Conservation (phyloP, 139 green algal genomes). For the Dunaliella sp. region DNA sequence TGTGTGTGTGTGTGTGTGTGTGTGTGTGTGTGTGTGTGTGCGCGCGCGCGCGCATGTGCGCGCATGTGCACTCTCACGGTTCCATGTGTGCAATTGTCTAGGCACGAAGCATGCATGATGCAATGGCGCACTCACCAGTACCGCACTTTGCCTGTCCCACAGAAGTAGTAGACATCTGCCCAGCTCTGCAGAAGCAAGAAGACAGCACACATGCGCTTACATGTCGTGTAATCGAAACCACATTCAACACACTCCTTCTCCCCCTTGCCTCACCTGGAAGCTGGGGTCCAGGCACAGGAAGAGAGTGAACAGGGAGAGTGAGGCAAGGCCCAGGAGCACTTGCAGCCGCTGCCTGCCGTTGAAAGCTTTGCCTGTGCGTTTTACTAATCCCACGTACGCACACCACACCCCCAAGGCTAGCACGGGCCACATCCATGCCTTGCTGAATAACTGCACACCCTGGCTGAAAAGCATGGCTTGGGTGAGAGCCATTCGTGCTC, state of each 20-base stretch:
- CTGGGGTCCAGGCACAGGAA: not conserved
- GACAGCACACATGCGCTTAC: not conserved
- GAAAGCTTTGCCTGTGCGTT: not conserved
- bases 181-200: conserved; percentile 25
- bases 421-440: not conserved
- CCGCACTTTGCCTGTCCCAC: conserved; percentile 47
- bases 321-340: not conserved
- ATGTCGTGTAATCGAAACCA: not conserved
- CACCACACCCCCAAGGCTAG: not conserved
- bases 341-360: not conserved
- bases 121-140: conserved; percentile 68
- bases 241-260: not conserved
- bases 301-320: not conserved
- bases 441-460: not conserved
- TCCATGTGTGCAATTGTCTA: not conserved
- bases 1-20: no score
- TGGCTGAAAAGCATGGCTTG: not conserved
- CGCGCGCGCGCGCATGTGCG: no score
- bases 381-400: not conserved
- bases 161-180: conserved; percentile 82
- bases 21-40: no score
- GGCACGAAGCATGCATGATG: not conserved
- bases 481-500: not conserved
- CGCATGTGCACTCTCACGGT: no score
- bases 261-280: not conserved